Base-by-base conservation (phyloP, 495 filamentous ascomycete species). In the Lentithecium fluviatile region DNA sequence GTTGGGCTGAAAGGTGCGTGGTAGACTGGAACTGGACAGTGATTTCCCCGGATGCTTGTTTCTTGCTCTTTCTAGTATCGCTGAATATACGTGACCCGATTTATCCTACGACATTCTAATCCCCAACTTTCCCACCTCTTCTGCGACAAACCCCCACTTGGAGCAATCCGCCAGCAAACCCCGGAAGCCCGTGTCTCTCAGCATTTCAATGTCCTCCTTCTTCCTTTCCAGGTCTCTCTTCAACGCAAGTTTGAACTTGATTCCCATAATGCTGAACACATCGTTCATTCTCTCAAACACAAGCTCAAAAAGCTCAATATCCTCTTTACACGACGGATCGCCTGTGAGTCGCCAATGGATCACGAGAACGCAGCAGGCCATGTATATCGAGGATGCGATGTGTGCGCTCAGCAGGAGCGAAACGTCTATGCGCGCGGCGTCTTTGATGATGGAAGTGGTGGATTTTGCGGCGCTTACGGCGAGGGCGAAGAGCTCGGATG, bases 241-340 rank as follows among this genome's bases (percentile, higher is more conserved):
- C 17, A 66, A 25, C 12, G 46, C 58, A 10, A 45, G 10, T 32
- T 62, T 66, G 58, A 58, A 62, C 37, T 66, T 66, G 2, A 53
- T 23, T 20, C 64, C 64, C 4, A 62, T 20, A 11, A 54, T 32
- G 10, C 21, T 10, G 20, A 21, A 62, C 0, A 54, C 49, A 6
- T 66, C 64, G 11, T 55, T n/a, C 11, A 62, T 36, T 1, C 64
- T 43, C 6, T 66, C 64, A 32, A 66, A 62, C 40, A 66, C 53
- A 4, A 62, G 34, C 1, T 21, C 20, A 11, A 62, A 48, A 7
- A 66, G 34, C 47, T 66, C 64, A 26, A 66, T 62, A 13, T 66
- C 58, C 2, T 36, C 36, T 37, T 58, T 62, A 8, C 57, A 21
- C 5, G 21, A 49, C 7, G 58, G 46, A 23, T 62, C 58, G 7